These are phyloP conservation scores for Annulohypoxylon bovei DNA, from an alignment of 495 filamentous ascomycete genomes.

Conservation along the genomic window DNA sequence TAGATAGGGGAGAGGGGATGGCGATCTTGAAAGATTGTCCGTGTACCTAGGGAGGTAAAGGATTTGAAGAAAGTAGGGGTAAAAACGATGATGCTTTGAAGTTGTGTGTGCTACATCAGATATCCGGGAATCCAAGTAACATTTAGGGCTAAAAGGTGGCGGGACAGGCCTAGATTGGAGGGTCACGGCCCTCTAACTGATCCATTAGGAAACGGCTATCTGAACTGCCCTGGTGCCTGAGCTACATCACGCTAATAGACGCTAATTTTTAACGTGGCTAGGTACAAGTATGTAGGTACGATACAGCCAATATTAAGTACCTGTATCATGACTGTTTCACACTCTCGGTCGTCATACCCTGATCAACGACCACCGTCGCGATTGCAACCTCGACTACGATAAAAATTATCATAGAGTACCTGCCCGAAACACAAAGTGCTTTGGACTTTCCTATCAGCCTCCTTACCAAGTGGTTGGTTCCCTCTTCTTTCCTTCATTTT, in stretches of 20 bases:
- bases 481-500: constrained; percentile 5
- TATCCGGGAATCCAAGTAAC: too few species aligned
- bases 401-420: constrained; percentile 2
- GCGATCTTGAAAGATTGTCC: background rate
- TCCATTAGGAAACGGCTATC: background rate
- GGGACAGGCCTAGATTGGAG: background rate
- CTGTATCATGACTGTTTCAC: constrained; percentile 41
- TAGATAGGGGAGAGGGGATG: background rate
- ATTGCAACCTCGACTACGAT: background rate
- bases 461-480: constrained; percentile 19
- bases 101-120: background rate
- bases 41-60: background rate
- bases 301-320: background rate
- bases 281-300: background rate
- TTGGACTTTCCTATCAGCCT: constrained; percentile 12
- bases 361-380: constrained; percentile 19
- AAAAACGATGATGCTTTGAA: background rate
- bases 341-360: constrained; percentile 27
- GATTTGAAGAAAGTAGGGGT: background rate
- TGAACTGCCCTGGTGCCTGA: background rate
- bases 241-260: background rate
- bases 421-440: constrained; percentile 28
- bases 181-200: background rate
- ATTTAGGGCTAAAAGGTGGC: background rate
- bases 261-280: background rate